Base-by-base conservation (phyloP, 1,284 basidiomycete species). In the Heterobasidion parviporum region DNA sequence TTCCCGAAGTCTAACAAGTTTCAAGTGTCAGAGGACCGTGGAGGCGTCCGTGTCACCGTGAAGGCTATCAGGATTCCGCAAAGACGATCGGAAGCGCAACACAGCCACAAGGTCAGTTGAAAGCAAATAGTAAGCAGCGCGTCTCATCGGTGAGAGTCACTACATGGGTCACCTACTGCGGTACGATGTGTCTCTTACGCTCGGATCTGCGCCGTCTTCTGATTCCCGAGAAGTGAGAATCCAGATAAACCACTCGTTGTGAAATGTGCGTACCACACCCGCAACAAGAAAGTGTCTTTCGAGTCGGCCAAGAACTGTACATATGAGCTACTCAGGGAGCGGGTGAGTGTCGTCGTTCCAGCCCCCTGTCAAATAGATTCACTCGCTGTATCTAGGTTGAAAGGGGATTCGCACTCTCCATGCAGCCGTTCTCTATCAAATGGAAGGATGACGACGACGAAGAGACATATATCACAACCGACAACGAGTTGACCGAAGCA, bases 391-490 rank as follows among this genome's bases (percentile, higher is more conserved):
- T 20, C 34, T 60, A 94, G 92, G 80, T 94, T 41, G 89, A 89
- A 63, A 84, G 92, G 66, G 87, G 85, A 59, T 94, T 92, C 67
- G 79, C 85, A 1, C 79, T 94, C n/a, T 82, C 77, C 45, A 78
- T 81, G 1, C 80, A 80, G 2, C 72, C 80, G 7, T 94, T 88
- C 65, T 76, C 74, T 5, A 85, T 96, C 57, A 76, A 83, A 8
- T 95, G 93, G 69, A 88, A 83, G 61, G 93, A 95, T 67, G 92
- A 96, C 65, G 90, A 95, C 57, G 83, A 87, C 57, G 91, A 94
- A 63, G 76, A 80, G 53, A 82, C 76, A 50, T 74, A 77, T 59
- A 89, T 96, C 58, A 72, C 75, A 0, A 81, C 76, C 16, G 91
- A 95, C 57, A 68, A 70, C 4, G 89, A 94, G 63, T 76, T 95